Percentiles rank a stretch among this genome's conserved stretches.
Evolutionary conservation across 305 asterid genomes (phyloP).

Genomic region (Fraxinus paxiana): DNA sequence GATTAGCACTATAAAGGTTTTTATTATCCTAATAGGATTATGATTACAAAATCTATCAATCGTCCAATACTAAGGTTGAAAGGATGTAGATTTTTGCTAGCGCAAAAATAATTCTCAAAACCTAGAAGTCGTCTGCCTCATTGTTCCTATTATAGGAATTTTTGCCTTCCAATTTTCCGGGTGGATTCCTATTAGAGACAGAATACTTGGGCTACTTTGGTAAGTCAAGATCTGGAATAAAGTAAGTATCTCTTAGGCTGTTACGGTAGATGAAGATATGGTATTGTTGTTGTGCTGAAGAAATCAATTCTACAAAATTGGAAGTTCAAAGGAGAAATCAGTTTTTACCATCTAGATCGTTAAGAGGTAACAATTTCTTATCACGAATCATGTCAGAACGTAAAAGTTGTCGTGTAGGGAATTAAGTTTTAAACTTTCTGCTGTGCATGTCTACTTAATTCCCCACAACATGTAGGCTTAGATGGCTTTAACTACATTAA

Average conservation of each 20-base stretch:
- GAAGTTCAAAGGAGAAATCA: too few species aligned
- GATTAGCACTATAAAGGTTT: background rate
- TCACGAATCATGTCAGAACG: background rate
- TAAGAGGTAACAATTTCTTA: background rate
- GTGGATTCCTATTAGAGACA: background rate
- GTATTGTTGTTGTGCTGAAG: background rate
- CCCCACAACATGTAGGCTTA: background rate
- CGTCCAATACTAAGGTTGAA: background rate
- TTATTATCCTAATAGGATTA: background rate
- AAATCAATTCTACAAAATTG: too few species aligned
- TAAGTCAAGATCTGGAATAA: background rate
- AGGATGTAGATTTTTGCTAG: background rate
- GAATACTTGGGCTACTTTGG: background rate
- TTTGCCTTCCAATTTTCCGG: background rate
- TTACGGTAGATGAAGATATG: background rate
- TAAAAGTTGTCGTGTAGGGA: background rate
- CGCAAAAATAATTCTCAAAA: background rate
- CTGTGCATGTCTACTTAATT: background rate
- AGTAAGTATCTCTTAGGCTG: background rate
- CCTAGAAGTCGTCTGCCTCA: background rate
- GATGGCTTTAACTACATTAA: background rate
- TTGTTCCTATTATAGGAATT: background rate
- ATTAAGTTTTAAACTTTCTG: background rate
- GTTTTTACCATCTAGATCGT: too few species aligned
- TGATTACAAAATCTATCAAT: background rate